These are phyloP conservation scores for Neofusicoccum umdonicola DNA, from an alignment of 2,329 filamentous ascomycete species.

Conservation along the genomic window DNA sequence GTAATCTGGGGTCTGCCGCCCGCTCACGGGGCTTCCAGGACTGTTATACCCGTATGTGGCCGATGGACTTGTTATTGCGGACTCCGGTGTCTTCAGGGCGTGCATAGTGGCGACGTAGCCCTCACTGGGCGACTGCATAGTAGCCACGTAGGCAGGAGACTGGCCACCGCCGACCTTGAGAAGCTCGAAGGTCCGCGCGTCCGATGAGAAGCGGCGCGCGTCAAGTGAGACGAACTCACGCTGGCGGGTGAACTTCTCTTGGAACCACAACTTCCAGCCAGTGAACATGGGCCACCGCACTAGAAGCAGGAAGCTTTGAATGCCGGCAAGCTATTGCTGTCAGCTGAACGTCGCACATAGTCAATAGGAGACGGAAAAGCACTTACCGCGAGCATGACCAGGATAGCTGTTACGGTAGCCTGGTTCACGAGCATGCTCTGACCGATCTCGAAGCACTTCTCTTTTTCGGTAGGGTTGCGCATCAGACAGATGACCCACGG, in stretches of 20 bases:
- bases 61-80: constrained; percentile 21
- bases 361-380: not conserved
- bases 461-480: constrained; percentile 57
- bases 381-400: constrained; percentile 77
- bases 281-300: constrained; percentile 80
- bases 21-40: constrained; percentile 18
- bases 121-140: constrained; percentile 24
- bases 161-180: constrained; percentile 27
- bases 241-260: constrained; percentile 50
- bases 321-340: constrained; percentile 60
- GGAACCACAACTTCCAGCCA: constrained; percentile 72
- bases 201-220: constrained; percentile 49
- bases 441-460: constrained; percentile 63
- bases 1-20: constrained; percentile 29
- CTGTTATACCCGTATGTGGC: not conserved
- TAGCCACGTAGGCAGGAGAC: constrained; percentile 1
- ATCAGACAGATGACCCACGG: constrained; percentile 75
- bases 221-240: constrained; percentile 89
- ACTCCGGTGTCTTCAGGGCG: constrained; percentile 26
- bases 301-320: constrained; percentile 81
- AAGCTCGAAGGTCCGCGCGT: constrained; percentile 35
- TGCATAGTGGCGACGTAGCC: constrained; percentile 14
- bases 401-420: constrained; percentile 73
- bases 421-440: constrained; percentile 67
- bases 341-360: not conserved